Conservation (phyloP, 352 stramenopile genomes). For the Pythium myriotylum region DNA sequence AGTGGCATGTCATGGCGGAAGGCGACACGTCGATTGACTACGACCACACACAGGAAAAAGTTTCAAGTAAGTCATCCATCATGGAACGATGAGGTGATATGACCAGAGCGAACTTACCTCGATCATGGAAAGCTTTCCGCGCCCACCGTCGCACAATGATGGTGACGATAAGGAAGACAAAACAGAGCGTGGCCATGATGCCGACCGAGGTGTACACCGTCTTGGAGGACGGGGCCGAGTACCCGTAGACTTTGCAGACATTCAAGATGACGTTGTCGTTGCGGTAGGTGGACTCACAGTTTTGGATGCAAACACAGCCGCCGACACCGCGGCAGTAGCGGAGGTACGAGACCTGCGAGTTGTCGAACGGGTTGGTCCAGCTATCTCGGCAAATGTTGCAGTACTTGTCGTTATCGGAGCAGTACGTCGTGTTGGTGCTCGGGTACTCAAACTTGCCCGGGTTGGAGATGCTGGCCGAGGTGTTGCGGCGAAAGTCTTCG, state of each 20-base stretch:
- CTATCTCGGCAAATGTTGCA: slow-evolving; percentile 21
- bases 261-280: slow-evolving; percentile 30
- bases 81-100: too few relatives aligned
- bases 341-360: slow-evolving; percentile 26
- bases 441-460: slow-evolving; percentile 15
- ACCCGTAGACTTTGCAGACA: slow-evolving; percentile 11
- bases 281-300: slow-evolving; percentile 23
- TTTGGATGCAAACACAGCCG: slow-evolving; percentile 24
- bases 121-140: slow-evolving; percentile 7
- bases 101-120: not conserved
- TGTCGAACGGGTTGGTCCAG: slow-evolving; percentile 28
- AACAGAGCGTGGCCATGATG: slow-evolving; percentile 22
- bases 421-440: slow-evolving; percentile 26
- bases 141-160: slow-evolving; percentile 19
- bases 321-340: slow-evolving; percentile 22
- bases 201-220: slow-evolving; percentile 22
- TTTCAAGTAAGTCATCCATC: not conserved
- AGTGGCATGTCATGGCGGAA: slow-evolving; percentile 20
- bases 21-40: slow-evolving; percentile 1
- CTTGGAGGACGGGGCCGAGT: slow-evolving; percentile 8
- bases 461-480: not conserved
- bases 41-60: not conserved
- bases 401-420: slow-evolving; percentile 13
- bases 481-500: slow-evolving; percentile 19
- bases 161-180: slow-evolving; percentile 14